Conservation (phyloP, 805 yeast genomes). For the Ogataea salicorniae region DNA sequence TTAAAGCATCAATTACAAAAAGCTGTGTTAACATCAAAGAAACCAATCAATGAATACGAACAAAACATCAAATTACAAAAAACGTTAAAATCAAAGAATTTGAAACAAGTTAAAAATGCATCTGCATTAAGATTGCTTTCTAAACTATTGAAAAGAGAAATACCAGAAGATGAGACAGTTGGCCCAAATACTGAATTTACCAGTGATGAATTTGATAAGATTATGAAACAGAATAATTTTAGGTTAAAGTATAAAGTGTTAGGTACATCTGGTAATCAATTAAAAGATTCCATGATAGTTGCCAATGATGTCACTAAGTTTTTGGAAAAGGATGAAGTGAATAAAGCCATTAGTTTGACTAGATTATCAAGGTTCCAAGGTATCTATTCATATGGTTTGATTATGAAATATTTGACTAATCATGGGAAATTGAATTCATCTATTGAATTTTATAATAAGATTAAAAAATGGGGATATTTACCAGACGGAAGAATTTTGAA, state of each 20-base stretch:
- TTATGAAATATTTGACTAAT: conserved; percentile 45
- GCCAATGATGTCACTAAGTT: conserved; percentile 49
- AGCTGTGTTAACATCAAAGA: conserved; percentile 8
- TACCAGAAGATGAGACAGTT: conserved; percentile 14
- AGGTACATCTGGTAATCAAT: conserved; percentile 54
- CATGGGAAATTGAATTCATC: conserved; percentile 43
- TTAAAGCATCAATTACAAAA: conserved; percentile 9
- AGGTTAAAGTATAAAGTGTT: conserved; percentile 47
- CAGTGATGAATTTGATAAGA: conserved; percentile 21
- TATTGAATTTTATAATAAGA: conserved; percentile 42
- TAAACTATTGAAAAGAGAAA: conserved; percentile 14
- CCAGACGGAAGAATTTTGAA: conserved; percentile 45
- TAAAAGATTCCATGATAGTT: conserved; percentile 54
- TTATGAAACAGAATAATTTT: conserved; percentile 30
- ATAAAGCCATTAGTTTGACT: conserved; percentile 40
- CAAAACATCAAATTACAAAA: conserved; percentile 4
- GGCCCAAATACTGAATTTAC: conserved; percentile 24
- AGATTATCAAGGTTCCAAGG: conserved; percentile 36
- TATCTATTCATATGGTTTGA: conserved; percentile 57
- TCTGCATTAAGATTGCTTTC: conserved; percentile 26
- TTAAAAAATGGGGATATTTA: conserved; percentile 59
- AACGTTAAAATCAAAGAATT: conserved; percentile 16
- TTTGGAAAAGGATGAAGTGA: conserved; percentile 42
- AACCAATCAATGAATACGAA: conserved; percentile 8
- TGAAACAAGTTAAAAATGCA: conserved; percentile 19